Base-by-base conservation (phyloP, 352 stramenopile species). In the Globisporangium polare region DNA sequence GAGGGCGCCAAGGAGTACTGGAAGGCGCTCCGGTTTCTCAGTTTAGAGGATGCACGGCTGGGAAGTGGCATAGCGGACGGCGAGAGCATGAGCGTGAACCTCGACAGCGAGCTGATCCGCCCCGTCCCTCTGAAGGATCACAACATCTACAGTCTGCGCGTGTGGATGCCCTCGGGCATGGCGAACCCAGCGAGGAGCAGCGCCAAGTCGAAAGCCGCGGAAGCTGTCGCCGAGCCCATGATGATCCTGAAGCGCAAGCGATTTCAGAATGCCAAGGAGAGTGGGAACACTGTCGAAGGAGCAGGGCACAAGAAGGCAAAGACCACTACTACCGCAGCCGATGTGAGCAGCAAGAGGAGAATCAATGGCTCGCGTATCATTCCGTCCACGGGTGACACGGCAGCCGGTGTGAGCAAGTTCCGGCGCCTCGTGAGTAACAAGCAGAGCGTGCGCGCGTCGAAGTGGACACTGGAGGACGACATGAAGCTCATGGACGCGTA, bases 21-120 rank as follows among this genome's bases (percentile, higher is more conserved):
- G 84, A 86, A 88, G 9, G 73, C 78, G 3, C 62, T 93, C 31
- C 73, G 75, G n/a, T 88, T 90, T 52, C 67, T 93, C 45, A 87
- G 77, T 39, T 56, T 90, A 2, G 83, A 93, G 58, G 80, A 82
- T 1, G 84, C 73, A 52, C 74, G 71, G 26, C 53, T 92, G 43
- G 78, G 83, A 9, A 82, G 42, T 29, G 62, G 69, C 17, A 72
- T 54, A 1, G 54, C 65, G 5, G 72, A 78, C 51, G 58, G 54
- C 3, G 70, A 77, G 15, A 70, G 66, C 50, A 56, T 88, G 29
- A 88, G 75, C 31, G 57, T 86, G 9, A 77, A 89, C 24, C 41
- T 83, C 22, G 75, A 90, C 64, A 66, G 68, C n/a, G 77, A 80
- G 45, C 50, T 83, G 13, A 80, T 92, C 54, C 73, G 74, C 9